Evolutionary conservation across 805 yeast genomes (phyloP), one percentile per base, ranked within the genome.

Genomic region (Yarrowia divulgata): DNA sequence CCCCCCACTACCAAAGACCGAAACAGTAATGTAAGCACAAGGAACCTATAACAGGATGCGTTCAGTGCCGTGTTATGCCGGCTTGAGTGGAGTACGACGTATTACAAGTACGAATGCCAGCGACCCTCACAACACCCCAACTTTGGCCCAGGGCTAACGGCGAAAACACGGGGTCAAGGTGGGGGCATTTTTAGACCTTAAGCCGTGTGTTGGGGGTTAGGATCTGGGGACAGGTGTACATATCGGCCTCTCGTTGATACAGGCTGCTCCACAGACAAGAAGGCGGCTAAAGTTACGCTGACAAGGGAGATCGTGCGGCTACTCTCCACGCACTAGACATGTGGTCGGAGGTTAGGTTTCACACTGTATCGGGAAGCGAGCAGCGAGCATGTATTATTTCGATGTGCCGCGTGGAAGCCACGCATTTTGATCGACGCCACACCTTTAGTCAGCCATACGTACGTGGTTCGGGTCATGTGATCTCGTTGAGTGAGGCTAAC

Each of bases 271-370:
- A 34, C 37, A 34, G 37, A 7, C 37, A 9, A 55, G 35, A 39
- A 32, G 66, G 66, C 66, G 66, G 66, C 66, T 60, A 60, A 60
- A 60, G 52, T 60, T 60, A 60, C 66, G 66, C 66, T 45, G 52
- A 60, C 66, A 60, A 60, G 48, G 64, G 18, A 23, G 32, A 32
- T 40, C 45, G 66, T 60, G 66, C 66, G 63, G 63, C 63, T 57
- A 39, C 35, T 12, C 6, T 2, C 40, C 48, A 42, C 63, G 48
- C 37, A 23, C 23, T 57, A 34, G 32, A 32, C 63, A 57, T 32
- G 37, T 57, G 63, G 16, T 13, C 4, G n/a, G 3, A 40, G 48
- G 63, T 57, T 57, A 57, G 63, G 63, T 57, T 57, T 29, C 19
- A 9, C 14, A 43, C 35, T n/a, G 48, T n/a, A 57, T 57, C 63